A percentile compares a stretch with the other conserved stretches of the same genome.
Evolutionary conservation across 2,329 filamentous ascomycete species (phyloP).

Genomic region (Penicillium glabrum): DNA sequence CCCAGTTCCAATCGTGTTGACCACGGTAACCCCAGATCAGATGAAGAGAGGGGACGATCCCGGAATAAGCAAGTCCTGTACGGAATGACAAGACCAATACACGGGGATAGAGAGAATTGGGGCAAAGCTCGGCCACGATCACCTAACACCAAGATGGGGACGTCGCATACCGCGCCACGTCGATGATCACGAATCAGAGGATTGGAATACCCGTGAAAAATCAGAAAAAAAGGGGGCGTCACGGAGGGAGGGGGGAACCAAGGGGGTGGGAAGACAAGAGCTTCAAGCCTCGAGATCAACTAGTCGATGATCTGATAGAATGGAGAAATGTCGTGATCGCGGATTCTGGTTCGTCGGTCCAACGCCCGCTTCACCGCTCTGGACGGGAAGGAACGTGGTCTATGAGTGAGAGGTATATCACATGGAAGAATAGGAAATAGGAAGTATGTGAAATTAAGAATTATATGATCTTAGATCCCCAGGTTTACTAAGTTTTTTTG

Average conservation of each 20-base stretch:
- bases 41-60: background rate
- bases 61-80: background rate
- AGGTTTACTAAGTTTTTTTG: background rate
- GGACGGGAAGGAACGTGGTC: background rate
- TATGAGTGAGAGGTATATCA: background rate
- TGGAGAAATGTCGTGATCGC: constrained; percentile 47
- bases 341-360: constrained; percentile 28
- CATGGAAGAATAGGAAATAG: background rate
- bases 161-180: constrained; percentile 4
- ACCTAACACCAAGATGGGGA: background rate
- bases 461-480: background rate
- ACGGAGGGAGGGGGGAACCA: constrained; percentile 5
- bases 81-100: background rate
- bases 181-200: background rate
- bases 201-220: background rate
- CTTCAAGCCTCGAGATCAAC: constrained; percentile 7
- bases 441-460: background rate
- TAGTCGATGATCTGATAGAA: constrained; percentile 42
- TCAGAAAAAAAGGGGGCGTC: constrained; percentile 8
- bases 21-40: constrained; percentile 7
- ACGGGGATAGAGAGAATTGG: background rate
- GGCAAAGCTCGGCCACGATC: background rate
- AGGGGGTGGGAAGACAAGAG: background rate
- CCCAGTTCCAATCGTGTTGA: background rate
- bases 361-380: constrained; percentile 21